Conservation (phyloP, 1,284 basidiomycete genomes). For the Microbotryum scabiosae region DNA sequence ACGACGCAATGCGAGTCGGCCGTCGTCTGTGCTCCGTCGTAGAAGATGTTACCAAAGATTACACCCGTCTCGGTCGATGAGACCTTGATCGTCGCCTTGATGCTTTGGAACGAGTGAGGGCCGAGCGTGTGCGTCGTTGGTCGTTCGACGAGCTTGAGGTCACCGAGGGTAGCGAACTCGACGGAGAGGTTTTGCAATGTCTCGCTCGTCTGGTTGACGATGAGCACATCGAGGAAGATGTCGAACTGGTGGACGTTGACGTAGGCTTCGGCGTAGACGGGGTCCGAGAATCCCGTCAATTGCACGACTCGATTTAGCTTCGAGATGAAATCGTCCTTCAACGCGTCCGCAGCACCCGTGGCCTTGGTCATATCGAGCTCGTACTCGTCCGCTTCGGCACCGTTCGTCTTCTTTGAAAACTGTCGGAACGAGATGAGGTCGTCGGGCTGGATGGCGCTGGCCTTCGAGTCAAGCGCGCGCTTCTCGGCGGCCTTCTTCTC, state of each 20-base stretch:
- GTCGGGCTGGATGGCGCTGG: slow-evolving; percentile 75
- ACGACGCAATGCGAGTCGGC: slow-evolving; percentile 66
- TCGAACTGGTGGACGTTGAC: slow-evolving; percentile 99
- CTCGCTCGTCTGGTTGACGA: slow-evolving; percentile 92
- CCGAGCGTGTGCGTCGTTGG: slow-evolving; percentile 87
- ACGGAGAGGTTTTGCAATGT: slow-evolving; percentile 94
- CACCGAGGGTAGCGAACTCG: slow-evolving; percentile 95
- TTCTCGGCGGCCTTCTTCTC: slow-evolving; percentile 89
- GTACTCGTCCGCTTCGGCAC: slow-evolving; percentile 72
- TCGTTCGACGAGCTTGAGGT: slow-evolving; percentile 93
- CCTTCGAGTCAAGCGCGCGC: slow-evolving; percentile 65
- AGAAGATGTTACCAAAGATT: slow-evolving; percentile 96
- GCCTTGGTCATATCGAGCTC: slow-evolving; percentile 83
- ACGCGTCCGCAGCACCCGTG: slow-evolving; percentile 66
- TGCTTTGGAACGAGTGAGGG: slow-evolving; percentile 94
- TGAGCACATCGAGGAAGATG: slow-evolving; percentile 87
- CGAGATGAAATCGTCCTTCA: slow-evolving; percentile 90
- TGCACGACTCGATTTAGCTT: slow-evolving; percentile 92
- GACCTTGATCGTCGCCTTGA: slow-evolving; percentile 97
- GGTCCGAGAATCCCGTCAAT: slow-evolving; percentile 95
- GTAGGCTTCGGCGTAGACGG: slow-evolving; percentile 96
- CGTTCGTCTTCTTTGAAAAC: slow-evolving; percentile 73
- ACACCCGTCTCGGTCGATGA: slow-evolving; percentile 97
- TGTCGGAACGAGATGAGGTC: slow-evolving; percentile 88
- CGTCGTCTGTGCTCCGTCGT: slow-evolving; percentile 65